Conservation (phyloP, 2,329 filamentous ascomycete genomes). For the Proliferodiscus dingleyae region DNA sequence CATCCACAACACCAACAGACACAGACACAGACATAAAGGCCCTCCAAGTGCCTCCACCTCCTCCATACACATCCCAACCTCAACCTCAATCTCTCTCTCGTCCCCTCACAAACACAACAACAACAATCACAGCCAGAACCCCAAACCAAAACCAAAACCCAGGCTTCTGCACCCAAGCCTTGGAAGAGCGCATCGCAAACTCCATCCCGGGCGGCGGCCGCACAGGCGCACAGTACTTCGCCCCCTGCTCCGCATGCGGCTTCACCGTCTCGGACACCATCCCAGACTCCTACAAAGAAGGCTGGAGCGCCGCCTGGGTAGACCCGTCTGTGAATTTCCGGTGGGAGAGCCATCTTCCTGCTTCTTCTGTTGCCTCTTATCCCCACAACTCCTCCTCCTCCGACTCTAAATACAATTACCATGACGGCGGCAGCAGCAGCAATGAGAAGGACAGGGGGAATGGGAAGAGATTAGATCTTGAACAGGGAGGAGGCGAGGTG, state of each 20-base stretch:
- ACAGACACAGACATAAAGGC: too few species aligned
- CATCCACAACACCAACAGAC: background rate
- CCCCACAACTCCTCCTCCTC: too few species aligned
- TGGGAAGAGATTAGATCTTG: constrained; percentile 2
- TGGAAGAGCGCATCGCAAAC: constrained; percentile 22
- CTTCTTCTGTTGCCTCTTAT: too few species aligned
- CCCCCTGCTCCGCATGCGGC: constrained; percentile 19
- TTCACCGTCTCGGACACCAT: constrained; percentile 17
- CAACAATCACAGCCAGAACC: background rate
- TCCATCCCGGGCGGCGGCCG: constrained; percentile 20
- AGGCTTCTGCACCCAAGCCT: constrained; percentile 24
- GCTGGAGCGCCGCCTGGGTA: constrained; percentile 23
- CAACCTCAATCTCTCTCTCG: too few species aligned
- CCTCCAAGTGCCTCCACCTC: too few species aligned
- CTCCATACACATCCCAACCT: constrained; percentile 4
- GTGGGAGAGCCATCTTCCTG: constrained; percentile 24
- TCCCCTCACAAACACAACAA: too few species aligned
- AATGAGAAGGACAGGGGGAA: too few species aligned
- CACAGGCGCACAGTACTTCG: constrained; percentile 19
- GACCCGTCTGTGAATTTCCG: constrained; percentile 26
- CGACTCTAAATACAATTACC: too few species aligned
- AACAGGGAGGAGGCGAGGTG: constrained; percentile 10
- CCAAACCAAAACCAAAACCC: constrained; percentile 13
- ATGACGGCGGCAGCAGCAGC: constrained; percentile 1
- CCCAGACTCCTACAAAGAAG: constrained; percentile 15